Base-by-base conservation (phyloP, 2,329 filamentous ascomycete genomes). In the Ophidiomyces ophidiicola region DNA sequence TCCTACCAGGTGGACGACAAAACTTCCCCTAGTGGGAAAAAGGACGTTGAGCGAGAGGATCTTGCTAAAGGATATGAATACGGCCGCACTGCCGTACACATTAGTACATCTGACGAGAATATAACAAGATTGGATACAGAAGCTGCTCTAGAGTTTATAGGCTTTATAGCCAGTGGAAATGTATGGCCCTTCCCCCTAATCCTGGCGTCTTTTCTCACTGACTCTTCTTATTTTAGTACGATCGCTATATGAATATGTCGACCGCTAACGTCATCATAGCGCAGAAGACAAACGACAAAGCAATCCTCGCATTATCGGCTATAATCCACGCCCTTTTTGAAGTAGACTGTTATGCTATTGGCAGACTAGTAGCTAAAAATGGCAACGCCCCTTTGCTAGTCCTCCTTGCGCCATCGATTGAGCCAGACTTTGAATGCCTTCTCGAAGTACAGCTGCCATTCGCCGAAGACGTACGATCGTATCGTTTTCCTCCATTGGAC, bases 41-140 rank as follows among this genome's bases (percentile, higher is more conserved):
- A 71, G 39, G 84, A 94, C 38, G 78, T 98, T 18, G 76, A 82
- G 19, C 76, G 77, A 42, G 86, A 93, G 10, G 75, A 84, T 11
- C 69, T 98, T 25, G 84, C 84, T n/a, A 93, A 86, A 57, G 90
- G 90, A 0, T 98, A 88, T 53, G 79, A 85, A 53, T 98, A 98
- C 56, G 90, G 90, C 32, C 74, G 86, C 41, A 94, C 88, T 0
- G 85, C 83, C 2, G 88, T 98, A 1, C 79, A 82, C 48, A 94
- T 98, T 49, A 83, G 76, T 48, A 79, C 87, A 50, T 81, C 81
- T 0, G 88, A 98, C 51, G 73, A 80, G 56, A 85, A 87, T 49
- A 77, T 94, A 42, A 93, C 85, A n/a, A 86, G 82, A 47, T 70
- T 94, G 23, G 80, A 92, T 51, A 90, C 85, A 0, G 60, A 65